Evolutionary conservation across 345 rosid genomes (phyloP), one percentile per base, ranked within the genome.

Genomic region (Trapa bicornis): DNA sequence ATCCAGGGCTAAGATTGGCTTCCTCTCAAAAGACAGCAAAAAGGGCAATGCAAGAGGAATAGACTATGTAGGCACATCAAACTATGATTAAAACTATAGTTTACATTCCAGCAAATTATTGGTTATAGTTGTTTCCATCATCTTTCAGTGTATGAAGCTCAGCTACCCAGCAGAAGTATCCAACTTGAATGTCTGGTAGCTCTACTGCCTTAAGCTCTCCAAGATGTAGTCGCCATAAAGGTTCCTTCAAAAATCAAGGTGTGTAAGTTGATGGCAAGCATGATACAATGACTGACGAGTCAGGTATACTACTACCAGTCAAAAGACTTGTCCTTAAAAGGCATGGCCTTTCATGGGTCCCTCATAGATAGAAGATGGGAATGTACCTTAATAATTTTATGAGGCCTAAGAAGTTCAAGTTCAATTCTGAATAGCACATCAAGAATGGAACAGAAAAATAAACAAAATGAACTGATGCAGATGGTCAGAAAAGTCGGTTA

Each of bases 191-290:
- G 35, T 17, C 15, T 5, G 67, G 42, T 54, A 22, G 4, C 41
- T 64, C 81, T 82, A 88, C 72, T 87, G 77, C 84, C 95, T 88
- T 72, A 88, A 75, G 77, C 81, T 84, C 80, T 88, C 91, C 75
- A 88, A 82, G 2, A 88, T 84, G 71, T 88, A 88, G 67, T 84
- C 89, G 1, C 97, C 98, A 75, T 94, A 94, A 1, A 94, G 90
- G 75, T 89, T 81, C 99, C 99, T 94, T 74, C 83, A 79, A 37
- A 32, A 50, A 37, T 33, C 35, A 64, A 33, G 48, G 33, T 29
- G 29, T 35, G 65, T n/a, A 5, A 64, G 47, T 54, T 54, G 9
- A 54, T n/a, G 60, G 35, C 48, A 45, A 22, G 29, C 29, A 22
- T 22, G 29, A 22, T 22, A 45, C 48, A 54, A 45, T 45, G 29